These are phyloP conservation scores for Neospora caninum DNA, from an alignment of 169 alveolate genomes.

Conservation along the genomic window DNA sequence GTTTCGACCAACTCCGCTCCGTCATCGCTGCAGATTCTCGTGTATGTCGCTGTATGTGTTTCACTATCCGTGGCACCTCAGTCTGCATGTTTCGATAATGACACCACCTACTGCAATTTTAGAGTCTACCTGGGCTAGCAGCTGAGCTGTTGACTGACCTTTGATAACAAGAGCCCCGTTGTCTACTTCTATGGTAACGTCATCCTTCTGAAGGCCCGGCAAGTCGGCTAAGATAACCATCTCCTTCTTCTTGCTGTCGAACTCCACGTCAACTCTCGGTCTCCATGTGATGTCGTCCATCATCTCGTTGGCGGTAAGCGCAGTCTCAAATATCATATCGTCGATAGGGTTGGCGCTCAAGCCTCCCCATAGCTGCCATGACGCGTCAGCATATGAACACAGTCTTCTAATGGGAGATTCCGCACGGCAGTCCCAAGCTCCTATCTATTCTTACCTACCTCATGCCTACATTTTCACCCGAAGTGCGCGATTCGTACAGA, in stretches of 20 bases:
- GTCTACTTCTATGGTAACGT: neutral
- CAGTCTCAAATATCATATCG: neutral
- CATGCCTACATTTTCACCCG: too few species aligned
- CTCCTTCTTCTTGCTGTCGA: conserved; percentile 17
- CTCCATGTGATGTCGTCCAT: neutral
- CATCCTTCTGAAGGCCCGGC: neutral
- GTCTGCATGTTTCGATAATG: too few species aligned
- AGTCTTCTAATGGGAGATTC: too few species aligned
- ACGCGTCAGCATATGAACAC: neutral
- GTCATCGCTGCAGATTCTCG: too few species aligned
- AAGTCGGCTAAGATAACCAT: neutral
- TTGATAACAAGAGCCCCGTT: conserved; percentile 4
- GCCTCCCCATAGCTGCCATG: neutral
- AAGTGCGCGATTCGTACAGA: too few species aligned
- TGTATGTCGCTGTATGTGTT: too few species aligned
- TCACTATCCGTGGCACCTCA: too few species aligned
- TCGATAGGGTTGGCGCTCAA: neutral
- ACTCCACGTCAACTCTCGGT: neutral
- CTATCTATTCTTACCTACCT: too few species aligned
- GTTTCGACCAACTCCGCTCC: too few species aligned
- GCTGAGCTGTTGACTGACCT: neutral
- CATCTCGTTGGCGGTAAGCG: neutral
- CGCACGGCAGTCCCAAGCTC: too few species aligned
- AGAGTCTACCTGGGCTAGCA: too few species aligned
- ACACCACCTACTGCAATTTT: too few species aligned